Conservation (phyloP, 225 moss, liverwort and hornwort species). For the Anthoceros angustus region DNA sequence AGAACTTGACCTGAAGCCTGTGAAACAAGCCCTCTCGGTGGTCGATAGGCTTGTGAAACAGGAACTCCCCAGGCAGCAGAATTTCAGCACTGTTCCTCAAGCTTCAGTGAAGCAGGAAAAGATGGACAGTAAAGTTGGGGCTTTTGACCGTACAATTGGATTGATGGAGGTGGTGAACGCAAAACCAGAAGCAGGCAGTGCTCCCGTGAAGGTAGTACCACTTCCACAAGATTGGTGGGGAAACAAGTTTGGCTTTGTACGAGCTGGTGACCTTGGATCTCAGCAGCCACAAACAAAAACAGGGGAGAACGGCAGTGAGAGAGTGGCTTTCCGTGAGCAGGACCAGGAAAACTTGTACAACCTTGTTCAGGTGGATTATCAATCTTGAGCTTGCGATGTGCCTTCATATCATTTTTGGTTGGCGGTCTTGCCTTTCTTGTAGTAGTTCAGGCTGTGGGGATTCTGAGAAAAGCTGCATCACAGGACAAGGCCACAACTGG, state of each 20-base stretch:
- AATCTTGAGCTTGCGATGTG: too few species aligned
- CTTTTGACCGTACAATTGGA: too few species aligned
- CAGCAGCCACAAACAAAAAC: constrained; percentile 19
- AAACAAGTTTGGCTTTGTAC: constrained; percentile 63
- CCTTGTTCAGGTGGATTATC: constrained; percentile 43
- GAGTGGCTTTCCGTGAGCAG: constrained; percentile 64
- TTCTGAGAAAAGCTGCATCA: neutral
- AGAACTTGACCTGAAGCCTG: constrained; percentile 8
- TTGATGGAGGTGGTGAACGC: neutral
- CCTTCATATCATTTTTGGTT: neutral
- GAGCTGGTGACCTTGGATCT: constrained; percentile 68
- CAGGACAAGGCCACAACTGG: constrained; percentile 72
- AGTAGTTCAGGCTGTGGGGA: neutral
- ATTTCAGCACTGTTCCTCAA: too few species aligned
- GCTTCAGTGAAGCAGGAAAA: neutral
- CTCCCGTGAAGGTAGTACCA: neutral
- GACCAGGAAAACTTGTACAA: constrained; percentile 80
- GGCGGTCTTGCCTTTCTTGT: neutral
- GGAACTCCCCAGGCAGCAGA: neutral
- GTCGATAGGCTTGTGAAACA: constrained; percentile 5
- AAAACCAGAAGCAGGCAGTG: neutral
- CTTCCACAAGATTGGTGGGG: constrained; percentile 79
- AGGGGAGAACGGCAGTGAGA: constrained; percentile 23
- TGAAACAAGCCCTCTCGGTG: constrained; percentile 15
- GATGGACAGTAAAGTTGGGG: neutral